A percentile compares a stretch with the other conserved stretches of the same genome.
These are phyloP conservation scores for Ceratobasidium sp. DNA, from an alignment of 1,284 basidiomycete species.

Conservation along the genomic window DNA sequence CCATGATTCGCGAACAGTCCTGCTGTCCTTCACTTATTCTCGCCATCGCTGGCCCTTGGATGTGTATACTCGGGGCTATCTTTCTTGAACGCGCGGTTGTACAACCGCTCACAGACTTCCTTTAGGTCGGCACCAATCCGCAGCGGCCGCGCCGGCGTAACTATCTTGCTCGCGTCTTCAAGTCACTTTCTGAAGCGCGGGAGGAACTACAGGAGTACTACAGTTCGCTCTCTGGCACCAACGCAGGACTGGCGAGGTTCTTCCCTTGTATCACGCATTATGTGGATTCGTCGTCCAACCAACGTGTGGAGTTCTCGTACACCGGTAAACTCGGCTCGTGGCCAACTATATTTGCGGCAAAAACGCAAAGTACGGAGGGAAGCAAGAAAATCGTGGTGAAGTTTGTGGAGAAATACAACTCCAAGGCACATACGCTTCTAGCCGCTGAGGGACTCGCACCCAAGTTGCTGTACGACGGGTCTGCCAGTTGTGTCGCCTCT, in stretches of 20 bases:
- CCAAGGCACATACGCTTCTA: conserved; percentile 37
- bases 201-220: too few species aligned
- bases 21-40: conserved; percentile 48
- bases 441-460: not conserved
- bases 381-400: conserved; percentile 41
- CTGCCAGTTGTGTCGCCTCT: too few species aligned
- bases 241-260: too few species aligned
- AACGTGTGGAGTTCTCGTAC: not conserved
- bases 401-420: conserved; percentile 42
- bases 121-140: conserved; percentile 37
- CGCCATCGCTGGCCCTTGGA: conserved; percentile 48
- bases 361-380: not conserved
- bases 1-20: too few species aligned
- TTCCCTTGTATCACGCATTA: not conserved
- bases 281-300: not conserved
- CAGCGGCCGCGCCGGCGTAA: not conserved
- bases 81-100: conserved; percentile 45
- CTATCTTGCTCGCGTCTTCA: conserved; percentile 12
- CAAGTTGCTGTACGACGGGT: too few species aligned
- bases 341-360: not conserved
- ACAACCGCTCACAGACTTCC: conserved; percentile 48
- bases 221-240: too few species aligned
- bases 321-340: not conserved
- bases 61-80: conserved; percentile 49
- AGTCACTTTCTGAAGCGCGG: not conserved